Percentiles rank a stretch among this genome's conserved stretches.
Evolutionary conservation across 164 flowering plant species (phyloP).

Genomic region (Tetrastigma voinierianum): DNA sequence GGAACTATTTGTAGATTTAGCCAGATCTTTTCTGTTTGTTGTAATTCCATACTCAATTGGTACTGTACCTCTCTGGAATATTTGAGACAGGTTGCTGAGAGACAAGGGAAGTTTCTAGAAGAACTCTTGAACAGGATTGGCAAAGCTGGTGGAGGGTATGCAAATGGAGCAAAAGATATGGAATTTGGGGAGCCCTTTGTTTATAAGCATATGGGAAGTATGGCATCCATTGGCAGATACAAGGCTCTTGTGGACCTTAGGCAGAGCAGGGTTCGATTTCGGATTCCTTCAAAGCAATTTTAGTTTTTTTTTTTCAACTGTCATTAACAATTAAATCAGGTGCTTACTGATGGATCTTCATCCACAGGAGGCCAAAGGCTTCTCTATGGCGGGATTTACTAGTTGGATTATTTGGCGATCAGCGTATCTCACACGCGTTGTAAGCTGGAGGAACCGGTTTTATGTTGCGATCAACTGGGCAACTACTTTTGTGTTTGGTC

Average conservation of each 20-base stretch:
- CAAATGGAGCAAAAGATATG: slow-evolving; percentile 49
- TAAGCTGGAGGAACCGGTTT: slow-evolving; percentile 97
- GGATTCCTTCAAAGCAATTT: neutral
- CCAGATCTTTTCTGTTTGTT: too few species aligned
- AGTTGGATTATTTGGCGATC: slow-evolving; percentile 98
- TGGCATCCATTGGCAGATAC: slow-evolving; percentile 91
- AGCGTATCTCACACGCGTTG: slow-evolving; percentile 85
- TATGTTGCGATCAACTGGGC: slow-evolving; percentile 92
- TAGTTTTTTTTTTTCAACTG: neutral
- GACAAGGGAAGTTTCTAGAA: slow-evolving; percentile 88
- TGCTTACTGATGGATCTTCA: slow-evolving; percentile 1
- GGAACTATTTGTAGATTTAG: too few species aligned
- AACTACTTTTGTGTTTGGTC: slow-evolving; percentile 86
- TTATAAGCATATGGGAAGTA: slow-evolving; percentile 91
- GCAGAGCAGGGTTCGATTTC: slow-evolving; percentile 71
- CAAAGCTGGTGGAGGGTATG: slow-evolving; percentile 74
- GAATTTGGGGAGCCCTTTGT: slow-evolving; percentile 71
- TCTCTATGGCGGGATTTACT: slow-evolving; percentile 69
- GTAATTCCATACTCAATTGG: too few species aligned
- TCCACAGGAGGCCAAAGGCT: slow-evolving; percentile 74
- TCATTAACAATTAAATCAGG: neutral
- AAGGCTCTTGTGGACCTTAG: slow-evolving; percentile 98
- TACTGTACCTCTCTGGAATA: neutral
- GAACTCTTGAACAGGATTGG: slow-evolving; percentile 64
- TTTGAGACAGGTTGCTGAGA: slow-evolving; percentile 78